These are phyloP conservation scores for Phytophthora agathidicida DNA, from an alignment of 352 stramenopile species.

Conservation along the genomic window DNA sequence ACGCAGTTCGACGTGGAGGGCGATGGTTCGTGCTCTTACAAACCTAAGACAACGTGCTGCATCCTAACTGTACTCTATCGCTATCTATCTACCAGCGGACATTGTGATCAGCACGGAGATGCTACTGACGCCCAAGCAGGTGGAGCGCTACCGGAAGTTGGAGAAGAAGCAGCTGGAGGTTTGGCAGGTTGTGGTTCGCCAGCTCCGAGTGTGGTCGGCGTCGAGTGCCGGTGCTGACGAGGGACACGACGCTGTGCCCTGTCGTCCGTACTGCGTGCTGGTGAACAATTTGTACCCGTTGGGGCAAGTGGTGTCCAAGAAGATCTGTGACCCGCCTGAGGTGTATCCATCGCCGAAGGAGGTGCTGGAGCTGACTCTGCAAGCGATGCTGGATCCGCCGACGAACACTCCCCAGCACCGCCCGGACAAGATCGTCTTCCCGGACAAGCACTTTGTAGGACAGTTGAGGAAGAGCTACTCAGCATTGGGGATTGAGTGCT, in stretches of 20 bases:
- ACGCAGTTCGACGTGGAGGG: constrained; percentile 85
- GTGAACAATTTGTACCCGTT: constrained; percentile 90
- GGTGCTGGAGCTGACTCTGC: constrained; percentile 75
- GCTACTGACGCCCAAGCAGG: constrained; percentile 58
- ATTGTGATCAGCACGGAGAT: constrained; percentile 83
- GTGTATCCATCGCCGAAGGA: constrained; percentile 71
- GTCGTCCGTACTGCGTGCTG: constrained; percentile 84
- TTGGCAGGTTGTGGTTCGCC: constrained; percentile 89
- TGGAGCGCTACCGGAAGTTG: constrained; percentile 75
- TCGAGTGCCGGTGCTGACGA: constrained; percentile 66
- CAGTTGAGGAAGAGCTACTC: constrained; percentile 79
- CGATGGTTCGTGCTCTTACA: constrained; percentile 60
- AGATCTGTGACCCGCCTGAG: constrained; percentile 85
- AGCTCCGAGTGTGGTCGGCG: constrained; percentile 88
- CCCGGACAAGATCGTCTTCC: constrained; percentile 87
- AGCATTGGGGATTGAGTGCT: constrained; percentile 82
- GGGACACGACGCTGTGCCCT: constrained; percentile 66
- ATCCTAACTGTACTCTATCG: not conserved
- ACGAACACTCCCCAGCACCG: constrained; percentile 76
- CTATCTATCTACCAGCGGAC: constrained; percentile 46
- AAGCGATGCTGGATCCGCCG: constrained; percentile 80
- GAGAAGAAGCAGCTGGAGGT: constrained; percentile 83
- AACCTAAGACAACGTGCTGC: no score
- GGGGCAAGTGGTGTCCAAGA: constrained; percentile 86
- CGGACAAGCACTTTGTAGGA: constrained; percentile 79